A percentile compares a stretch with the other conserved stretches of the same genome.
Conservation (phyloP, 164 flowering plant species). For the Vitis amurensis region DNA sequence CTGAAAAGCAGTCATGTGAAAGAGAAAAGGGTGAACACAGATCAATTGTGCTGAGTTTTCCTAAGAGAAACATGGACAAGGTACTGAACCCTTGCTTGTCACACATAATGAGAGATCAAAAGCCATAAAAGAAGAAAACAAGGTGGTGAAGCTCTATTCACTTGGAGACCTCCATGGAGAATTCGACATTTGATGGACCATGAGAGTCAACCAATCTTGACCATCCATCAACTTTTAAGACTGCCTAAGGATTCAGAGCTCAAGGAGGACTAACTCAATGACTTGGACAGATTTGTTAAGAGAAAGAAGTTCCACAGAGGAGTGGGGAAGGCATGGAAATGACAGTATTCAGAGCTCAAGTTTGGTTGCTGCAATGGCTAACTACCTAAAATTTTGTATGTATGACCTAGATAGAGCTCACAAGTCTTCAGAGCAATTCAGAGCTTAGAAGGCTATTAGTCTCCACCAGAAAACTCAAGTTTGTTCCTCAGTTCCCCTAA, state of each 20-base stretch:
- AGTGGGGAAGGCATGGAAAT: conserved; percentile 28
- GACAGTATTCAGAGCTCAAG: conserved; percentile 28
- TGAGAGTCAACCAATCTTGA: conserved; percentile 12
- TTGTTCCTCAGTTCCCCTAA: no score
- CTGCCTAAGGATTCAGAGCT: conserved; percentile 31
- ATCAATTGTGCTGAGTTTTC: conserved; percentile 7
- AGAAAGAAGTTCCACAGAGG: conserved; percentile 17
- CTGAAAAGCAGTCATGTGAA: background rate
- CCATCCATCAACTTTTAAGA: conserved; percentile 36
- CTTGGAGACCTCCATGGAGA: background rate
- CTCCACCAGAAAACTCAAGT: background rate
- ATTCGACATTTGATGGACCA: background rate
- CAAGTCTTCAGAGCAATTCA: background rate
- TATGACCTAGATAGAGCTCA: conserved; percentile 25
- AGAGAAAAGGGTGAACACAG: conserved; percentile 1
- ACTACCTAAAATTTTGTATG: conserved; percentile 19
- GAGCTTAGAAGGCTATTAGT: conserved; percentile 7
- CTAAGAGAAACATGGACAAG: conserved; percentile 8
- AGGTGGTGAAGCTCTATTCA: conserved; percentile 13
- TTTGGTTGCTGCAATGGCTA: conserved; percentile 33
- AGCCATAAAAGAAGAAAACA: conserved; percentile 9
- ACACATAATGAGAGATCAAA: conserved; percentile 5
- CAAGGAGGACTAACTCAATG: conserved; percentile 28
- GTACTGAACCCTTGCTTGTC: conserved; percentile 14
- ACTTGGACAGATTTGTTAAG: conserved; percentile 35